phyloP scores from a whole-genome alignment of 805 yeast genomes.

The Ogataea trehalophila region DNA sequence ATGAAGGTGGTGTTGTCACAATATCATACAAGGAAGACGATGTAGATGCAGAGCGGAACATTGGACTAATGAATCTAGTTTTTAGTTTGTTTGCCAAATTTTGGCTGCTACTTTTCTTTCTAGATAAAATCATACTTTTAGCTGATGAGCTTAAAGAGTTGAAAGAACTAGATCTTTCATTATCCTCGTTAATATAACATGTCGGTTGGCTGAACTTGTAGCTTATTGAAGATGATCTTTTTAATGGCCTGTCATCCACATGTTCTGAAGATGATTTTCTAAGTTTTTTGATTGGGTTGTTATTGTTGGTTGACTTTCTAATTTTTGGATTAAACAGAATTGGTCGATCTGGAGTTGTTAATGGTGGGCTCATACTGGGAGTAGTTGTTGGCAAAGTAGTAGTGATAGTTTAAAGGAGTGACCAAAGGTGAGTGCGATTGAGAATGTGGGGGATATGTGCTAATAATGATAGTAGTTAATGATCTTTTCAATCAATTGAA shows the following conservation, averaged over 20 bases:
- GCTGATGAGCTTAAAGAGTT: slow-evolving; percentile 14
- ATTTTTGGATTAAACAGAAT: slow-evolving; percentile 1
- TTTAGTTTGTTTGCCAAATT: slow-evolving; percentile 10
- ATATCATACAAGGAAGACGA: slow-evolving; percentile 27
- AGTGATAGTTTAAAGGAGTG: neutral
- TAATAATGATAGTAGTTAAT: neutral
- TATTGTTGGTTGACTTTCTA: slow-evolving; percentile 1
- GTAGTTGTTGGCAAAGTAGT: neutral
- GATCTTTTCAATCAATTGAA: no score
- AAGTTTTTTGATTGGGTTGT: neutral
- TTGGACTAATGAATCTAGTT: slow-evolving; percentile 12
- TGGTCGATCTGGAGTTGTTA: neutral
- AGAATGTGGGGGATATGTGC: neutral
- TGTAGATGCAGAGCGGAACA: slow-evolving; percentile 31
- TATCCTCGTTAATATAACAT: neutral
- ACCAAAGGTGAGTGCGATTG: neutral
- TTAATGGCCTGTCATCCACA: slow-evolving; percentile 27
- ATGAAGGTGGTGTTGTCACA: slow-evolving; percentile 3
- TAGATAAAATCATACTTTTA: slow-evolving; percentile 9
- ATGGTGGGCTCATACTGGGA: neutral
- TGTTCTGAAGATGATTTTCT: slow-evolving; percentile 12
- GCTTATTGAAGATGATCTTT: slow-evolving; percentile 26
- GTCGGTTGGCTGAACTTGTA: slow-evolving; percentile 20
- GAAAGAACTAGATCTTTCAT: slow-evolving; percentile 10
- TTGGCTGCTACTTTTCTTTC: slow-evolving; percentile 9